phyloP scores from a whole-genome alignment of 1,284 basidiomycete genomes.

The Coniophora puteana region DNA sequence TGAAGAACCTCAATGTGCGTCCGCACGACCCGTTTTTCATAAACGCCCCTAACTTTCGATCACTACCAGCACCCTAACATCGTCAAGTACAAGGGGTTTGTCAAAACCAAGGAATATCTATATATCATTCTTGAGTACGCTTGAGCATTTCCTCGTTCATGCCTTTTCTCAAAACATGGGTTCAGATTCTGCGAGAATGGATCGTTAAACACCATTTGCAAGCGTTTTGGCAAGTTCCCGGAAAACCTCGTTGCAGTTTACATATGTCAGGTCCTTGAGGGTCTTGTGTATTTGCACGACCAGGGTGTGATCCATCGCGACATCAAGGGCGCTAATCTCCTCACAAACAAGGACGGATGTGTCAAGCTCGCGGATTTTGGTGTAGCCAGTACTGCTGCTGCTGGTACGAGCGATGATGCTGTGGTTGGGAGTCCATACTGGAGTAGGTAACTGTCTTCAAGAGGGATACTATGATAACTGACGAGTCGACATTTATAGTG shows the following conservation, averaged over 20 bases:
- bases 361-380: slow-evolving; percentile 96
- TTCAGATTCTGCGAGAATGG: slow-evolving; percentile 95
- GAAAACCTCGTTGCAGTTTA: slow-evolving; percentile 96
- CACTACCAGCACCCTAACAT: slow-evolving; percentile 79
- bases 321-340: slow-evolving; percentile 96
- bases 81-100: slow-evolving; percentile 98
- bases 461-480: slow-evolving; percentile 10
- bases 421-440: slow-evolving; percentile 98
- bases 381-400: slow-evolving; percentile 74
- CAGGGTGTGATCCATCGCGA: slow-evolving; percentile 99
- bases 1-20: slow-evolving; percentile 92
- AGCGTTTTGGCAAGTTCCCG: slow-evolving; percentile 97
- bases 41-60: slow-evolving; percentile 7
- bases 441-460: slow-evolving; percentile 56
- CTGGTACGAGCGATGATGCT: slow-evolving; percentile 76
- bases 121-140: slow-evolving; percentile 92
- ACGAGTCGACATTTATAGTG: slow-evolving; percentile 48
- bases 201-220: slow-evolving; percentile 91
- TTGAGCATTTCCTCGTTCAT: slow-evolving; percentile 5
- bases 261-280: slow-evolving; percentile 91
- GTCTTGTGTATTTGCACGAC: slow-evolving; percentile 92
- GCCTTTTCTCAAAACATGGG: not conserved
- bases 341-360: slow-evolving; percentile 97
- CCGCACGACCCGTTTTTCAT: not conserved
- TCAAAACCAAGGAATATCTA: slow-evolving; percentile 90